Percentiles rank a stretch among this genome's conserved stretches.
Evolutionary conservation across 495 filamentous ascomycete species (phyloP).

Genomic region (Aspergillus coremiiformis): DNA sequence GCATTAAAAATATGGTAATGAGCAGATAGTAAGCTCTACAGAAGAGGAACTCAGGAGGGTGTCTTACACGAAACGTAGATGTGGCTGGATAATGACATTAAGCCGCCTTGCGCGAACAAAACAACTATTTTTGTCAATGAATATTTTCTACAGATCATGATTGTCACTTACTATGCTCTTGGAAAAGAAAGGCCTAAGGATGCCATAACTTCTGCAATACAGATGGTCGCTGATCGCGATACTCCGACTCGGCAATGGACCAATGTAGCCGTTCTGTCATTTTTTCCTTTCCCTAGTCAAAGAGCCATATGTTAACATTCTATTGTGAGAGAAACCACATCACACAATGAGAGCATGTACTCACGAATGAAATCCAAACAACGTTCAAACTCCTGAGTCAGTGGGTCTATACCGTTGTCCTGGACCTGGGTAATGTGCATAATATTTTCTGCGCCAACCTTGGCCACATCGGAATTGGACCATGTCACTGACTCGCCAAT

Average conservation of each 20-base stretch:
- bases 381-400: slow-evolving; percentile 78
- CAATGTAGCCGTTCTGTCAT: slow-evolving; percentile 72
- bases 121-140: slow-evolving; percentile 46
- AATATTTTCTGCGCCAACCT: slow-evolving; percentile 66
- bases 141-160: not conserved
- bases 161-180: slow-evolving; percentile 66
- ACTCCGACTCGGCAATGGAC: slow-evolving; percentile 97
- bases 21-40: not conserved
- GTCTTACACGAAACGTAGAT: slow-evolving; percentile 57
- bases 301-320: not conserved
- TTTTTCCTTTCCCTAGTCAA: slow-evolving; percentile 69
- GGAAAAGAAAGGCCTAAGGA: slow-evolving; percentile 73
- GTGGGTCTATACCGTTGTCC: slow-evolving; percentile 90
- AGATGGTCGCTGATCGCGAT: slow-evolving; percentile 90
- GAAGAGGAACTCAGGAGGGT: not conserved
- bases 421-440: slow-evolving; percentile 78
- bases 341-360: slow-evolving; percentile 18
- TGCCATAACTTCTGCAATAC: slow-evolving; percentile 96
- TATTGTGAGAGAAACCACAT: not conserved
- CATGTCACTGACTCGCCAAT: slow-evolving; percentile 88
- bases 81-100: slow-evolving; percentile 66
- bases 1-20: not conserved
- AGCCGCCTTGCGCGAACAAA: slow-evolving; percentile 88
- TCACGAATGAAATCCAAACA: slow-evolving; percentile 90
- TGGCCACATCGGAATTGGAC: slow-evolving; percentile 56